phyloP scores from a whole-genome alignment of 2,329 filamentous ascomycete genomes.

The Trichoderma lentiforme region DNA sequence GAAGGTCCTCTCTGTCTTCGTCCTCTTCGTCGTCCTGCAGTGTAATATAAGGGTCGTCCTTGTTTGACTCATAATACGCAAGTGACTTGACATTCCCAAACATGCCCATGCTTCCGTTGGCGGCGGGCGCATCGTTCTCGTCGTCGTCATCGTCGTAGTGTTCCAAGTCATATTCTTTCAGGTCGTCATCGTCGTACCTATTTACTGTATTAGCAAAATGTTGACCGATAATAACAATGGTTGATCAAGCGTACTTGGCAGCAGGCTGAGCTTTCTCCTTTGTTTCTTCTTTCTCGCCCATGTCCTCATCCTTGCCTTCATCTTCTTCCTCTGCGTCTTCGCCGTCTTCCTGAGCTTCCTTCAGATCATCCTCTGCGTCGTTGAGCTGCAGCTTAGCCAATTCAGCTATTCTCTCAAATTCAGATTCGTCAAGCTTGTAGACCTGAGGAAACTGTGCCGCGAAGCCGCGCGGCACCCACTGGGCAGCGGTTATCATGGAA shows the following conservation, averaged over 20 bases:
- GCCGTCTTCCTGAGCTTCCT: constrained; percentile 58
- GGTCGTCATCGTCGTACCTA: constrained; percentile 72
- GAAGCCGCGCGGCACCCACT: constrained; percentile 75
- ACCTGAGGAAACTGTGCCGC: constrained; percentile 72
- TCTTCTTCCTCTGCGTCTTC: constrained; percentile 21
- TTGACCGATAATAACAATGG: background rate
- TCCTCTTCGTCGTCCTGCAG: constrained; percentile 69
- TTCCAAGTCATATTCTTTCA: constrained; percentile 94
- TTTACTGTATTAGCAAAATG: constrained; percentile 20
- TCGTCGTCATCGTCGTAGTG: constrained; percentile 97
- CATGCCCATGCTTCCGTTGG: constrained; percentile 75
- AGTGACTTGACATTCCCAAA: constrained; percentile 94
- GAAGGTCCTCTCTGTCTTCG: constrained; percentile 88
- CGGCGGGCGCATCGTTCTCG: constrained; percentile 45
- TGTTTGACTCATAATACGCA: constrained; percentile 89
- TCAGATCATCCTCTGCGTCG: constrained; percentile 83
- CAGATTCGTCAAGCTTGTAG: constrained; percentile 71
- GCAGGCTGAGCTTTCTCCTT: constrained; percentile 29
- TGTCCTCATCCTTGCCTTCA: constrained; percentile 23
- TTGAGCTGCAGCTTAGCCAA: constrained; percentile 78
- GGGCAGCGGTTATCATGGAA: constrained; percentile 73
- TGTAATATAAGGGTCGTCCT: constrained; percentile 95
- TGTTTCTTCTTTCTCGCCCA: constrained; percentile 23
- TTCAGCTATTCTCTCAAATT: constrained; percentile 71
- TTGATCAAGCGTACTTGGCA: constrained; percentile 35